Percentiles rank a stretch among this genome's conserved stretches.
phyloP scores from a whole-genome alignment of 2,329 filamentous ascomycete species.

The Fusarium irregulare region DNA sequence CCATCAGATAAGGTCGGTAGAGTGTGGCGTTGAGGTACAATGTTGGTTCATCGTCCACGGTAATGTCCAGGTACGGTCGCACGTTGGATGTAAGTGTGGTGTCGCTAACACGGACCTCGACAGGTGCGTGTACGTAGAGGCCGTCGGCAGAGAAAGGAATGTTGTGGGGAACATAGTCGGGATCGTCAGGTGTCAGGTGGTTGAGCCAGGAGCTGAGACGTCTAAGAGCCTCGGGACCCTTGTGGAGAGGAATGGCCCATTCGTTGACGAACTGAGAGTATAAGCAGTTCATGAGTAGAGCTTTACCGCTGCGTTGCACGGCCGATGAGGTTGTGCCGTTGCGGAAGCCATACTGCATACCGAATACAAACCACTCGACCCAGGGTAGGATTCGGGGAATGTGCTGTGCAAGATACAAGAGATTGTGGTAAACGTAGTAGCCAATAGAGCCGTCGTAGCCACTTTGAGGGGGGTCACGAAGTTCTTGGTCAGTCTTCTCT shows the following conservation, averaged over 20 bases:
- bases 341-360: constrained; percentile 94
- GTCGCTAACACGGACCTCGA: constrained; percentile 89
- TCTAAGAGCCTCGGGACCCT: constrained; percentile 86
- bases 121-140: constrained; percentile 87
- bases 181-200: constrained; percentile 69
- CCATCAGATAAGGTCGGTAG: constrained; percentile 82
- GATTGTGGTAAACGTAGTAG: constrained; percentile 90
- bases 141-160: constrained; percentile 86
- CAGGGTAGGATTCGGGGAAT: constrained; percentile 83
- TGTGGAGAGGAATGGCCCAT: constrained; percentile 89
- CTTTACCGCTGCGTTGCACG: constrained; percentile 81
- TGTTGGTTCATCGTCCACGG: constrained; percentile 73
- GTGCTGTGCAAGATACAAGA: constrained; percentile 83
- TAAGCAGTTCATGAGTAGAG: constrained; percentile 94
- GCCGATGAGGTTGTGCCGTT: constrained; percentile 76
- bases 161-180: constrained; percentile 69
- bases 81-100: constrained; percentile 59
- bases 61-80: constrained; percentile 74
- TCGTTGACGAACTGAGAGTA: constrained; percentile 99
- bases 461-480: constrained; percentile 68
- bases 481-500: constrained; percentile 75
- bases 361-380: constrained; percentile 97
- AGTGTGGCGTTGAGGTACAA: constrained; percentile 92
- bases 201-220: constrained; percentile 89
- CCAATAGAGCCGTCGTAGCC: constrained; percentile 88